These are phyloP conservation scores for Nannochloropsis oceanica DNA, from an alignment of 108 stramenopile genomes.

Conservation along the genomic window DNA sequence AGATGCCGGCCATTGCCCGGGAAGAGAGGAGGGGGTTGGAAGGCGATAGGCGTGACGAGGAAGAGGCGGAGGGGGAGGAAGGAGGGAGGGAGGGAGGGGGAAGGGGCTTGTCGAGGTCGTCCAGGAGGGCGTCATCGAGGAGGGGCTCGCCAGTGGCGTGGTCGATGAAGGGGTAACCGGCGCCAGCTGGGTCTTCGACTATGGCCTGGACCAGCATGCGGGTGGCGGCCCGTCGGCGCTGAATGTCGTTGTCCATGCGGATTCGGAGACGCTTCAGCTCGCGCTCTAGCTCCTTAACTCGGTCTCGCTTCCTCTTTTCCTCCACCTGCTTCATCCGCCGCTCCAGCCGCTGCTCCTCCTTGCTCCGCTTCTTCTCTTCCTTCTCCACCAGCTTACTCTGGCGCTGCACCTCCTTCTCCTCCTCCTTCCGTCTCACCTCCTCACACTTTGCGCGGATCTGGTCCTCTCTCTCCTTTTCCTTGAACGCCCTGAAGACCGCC, in stretches of 20 bases:
- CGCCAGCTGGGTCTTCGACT: background rate
- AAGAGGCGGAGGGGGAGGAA: background rate
- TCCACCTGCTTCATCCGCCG: background rate
- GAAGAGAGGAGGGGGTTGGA: background rate
- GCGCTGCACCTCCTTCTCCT: background rate
- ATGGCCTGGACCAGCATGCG: background rate
- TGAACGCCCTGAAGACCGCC: background rate
- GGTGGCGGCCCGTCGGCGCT: background rate
- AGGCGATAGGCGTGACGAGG: background rate
- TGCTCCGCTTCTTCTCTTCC: background rate
- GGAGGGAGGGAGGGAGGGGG: background rate
- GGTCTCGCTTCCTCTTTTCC: background rate
- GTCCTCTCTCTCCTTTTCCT: background rate
- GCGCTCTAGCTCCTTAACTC: background rate
- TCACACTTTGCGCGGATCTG: background rate
- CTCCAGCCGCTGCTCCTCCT: background rate
- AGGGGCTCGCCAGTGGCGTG: background rate
- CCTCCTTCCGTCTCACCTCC: background rate
- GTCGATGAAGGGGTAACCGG: background rate
- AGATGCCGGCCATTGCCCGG: background rate
- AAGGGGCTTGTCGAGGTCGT: background rate
- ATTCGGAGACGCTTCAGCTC: background rate
- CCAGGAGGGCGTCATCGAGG: background rate
- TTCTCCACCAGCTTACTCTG: background rate
- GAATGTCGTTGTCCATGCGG: background rate